Percentiles rank a stretch among this genome's conserved stretches.
These are phyloP conservation scores for Houttuynia cordata DNA, from an alignment of 164 flowering plant species.

Conservation along the genomic window DNA sequence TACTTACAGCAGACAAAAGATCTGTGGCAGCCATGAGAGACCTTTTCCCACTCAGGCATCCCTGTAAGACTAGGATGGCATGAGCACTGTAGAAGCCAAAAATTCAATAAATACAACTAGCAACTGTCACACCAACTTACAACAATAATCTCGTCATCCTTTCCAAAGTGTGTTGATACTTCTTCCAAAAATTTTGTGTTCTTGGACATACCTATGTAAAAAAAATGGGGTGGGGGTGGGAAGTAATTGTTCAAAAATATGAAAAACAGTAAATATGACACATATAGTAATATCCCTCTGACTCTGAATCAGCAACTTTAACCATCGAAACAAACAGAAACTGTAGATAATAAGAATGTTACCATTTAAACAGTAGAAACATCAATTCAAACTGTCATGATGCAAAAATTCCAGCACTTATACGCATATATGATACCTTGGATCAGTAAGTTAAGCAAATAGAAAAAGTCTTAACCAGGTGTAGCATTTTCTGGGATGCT, in stretches of 20 bases:
- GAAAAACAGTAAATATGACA: not conserved
- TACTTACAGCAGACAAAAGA: constrained; percentile 66
- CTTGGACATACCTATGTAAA: constrained; percentile 55
- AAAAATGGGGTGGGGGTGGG: not conserved
- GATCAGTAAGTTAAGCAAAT: too few species aligned
- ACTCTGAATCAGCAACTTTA: not conserved
- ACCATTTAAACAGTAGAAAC: too few species aligned
- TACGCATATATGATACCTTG: too few species aligned
- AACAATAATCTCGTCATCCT: constrained; percentile 71
- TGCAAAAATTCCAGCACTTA: too few species aligned
- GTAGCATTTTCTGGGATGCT: too few species aligned
- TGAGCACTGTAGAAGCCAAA: not conserved
- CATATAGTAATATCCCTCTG: not conserved
- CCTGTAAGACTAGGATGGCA: constrained; percentile 32
- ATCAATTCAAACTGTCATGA: too few species aligned
- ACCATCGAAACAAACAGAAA: not conserved
- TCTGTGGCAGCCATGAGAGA: constrained; percentile 84
- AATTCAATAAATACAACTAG: too few species aligned
- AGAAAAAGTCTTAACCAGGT: too few species aligned
- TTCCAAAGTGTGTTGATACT: constrained; percentile 41
- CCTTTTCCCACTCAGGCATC: constrained; percentile 72
- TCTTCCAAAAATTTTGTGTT: constrained; percentile 64
- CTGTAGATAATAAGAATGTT: too few species aligned
- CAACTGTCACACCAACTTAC: constrained; percentile 27
- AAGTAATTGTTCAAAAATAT: not conserved